phyloP scores from a whole-genome alignment of 495 filamentous ascomycete species.

The Penicillium riverlandense region DNA sequence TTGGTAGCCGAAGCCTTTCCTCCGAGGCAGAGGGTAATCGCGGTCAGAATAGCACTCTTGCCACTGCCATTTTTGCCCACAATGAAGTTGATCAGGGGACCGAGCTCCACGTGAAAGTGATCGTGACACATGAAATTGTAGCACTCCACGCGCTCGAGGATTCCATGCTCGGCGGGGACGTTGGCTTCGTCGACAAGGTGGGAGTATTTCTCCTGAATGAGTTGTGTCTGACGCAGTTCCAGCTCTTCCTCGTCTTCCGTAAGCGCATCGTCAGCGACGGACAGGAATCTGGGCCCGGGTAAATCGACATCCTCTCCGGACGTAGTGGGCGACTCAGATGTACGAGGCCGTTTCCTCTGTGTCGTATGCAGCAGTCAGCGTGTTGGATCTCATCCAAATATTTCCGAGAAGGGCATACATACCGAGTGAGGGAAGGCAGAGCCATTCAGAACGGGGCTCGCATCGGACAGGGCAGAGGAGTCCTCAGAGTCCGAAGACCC shows the following conservation, averaged over 20 bases:
- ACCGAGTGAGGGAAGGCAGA: slow-evolving; percentile 38
- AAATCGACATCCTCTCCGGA: slow-evolving; percentile 19
- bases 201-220: slow-evolving; percentile 51
- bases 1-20: slow-evolving; percentile 95
- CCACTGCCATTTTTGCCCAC: slow-evolving; percentile 96
- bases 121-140: slow-evolving; percentile 94
- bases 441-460: slow-evolving; percentile 26
- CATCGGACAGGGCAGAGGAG: slow-evolving; percentile 21
- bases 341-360: slow-evolving; percentile 34
- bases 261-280: slow-evolving; percentile 31
- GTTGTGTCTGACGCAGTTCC: slow-evolving; percentile 65
- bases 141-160: slow-evolving; percentile 76
- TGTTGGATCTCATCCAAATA: no score
- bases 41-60: slow-evolving; percentile 97
- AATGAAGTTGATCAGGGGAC: slow-evolving; percentile 94
- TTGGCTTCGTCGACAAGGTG: slow-evolving; percentile 54
- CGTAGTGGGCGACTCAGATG: slow-evolving; percentile 16
- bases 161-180: slow-evolving; percentile 69
- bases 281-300: slow-evolving; percentile 10
- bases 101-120: slow-evolving; percentile 70
- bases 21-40: slow-evolving; percentile 86
- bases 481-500: slow-evolving; percentile 35
- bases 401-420: slow-evolving; percentile 4
- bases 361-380: slow-evolving; percentile 2
- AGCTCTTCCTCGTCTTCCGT: slow-evolving; percentile 40